Evolutionary conservation across 257 asterid genomes (phyloP).

Genomic region (Lantana camara): DNA sequence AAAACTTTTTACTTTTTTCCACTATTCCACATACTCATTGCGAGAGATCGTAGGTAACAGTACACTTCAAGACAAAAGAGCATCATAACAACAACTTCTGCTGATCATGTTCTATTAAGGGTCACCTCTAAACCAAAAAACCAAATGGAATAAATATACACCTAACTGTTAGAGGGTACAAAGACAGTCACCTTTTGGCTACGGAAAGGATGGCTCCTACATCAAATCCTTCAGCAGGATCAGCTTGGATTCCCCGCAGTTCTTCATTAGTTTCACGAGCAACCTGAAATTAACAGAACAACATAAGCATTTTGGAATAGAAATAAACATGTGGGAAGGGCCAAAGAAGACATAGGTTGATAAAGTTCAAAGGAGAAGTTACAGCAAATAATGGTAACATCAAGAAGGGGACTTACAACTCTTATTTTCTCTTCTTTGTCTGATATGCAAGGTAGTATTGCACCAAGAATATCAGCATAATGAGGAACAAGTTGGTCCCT

Average conservation of each 20-base stretch:
- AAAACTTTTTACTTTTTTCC: not conserved
- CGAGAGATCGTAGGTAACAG: slow-evolving; percentile 3
- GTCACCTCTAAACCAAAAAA: slow-evolving; percentile 10
- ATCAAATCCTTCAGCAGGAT: slow-evolving; percentile 84
- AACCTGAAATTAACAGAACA: slow-evolving; percentile 54
- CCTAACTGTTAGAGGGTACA: slow-evolving; percentile 20
- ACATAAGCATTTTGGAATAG: slow-evolving; percentile 26
- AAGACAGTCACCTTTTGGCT: slow-evolving; percentile 73
- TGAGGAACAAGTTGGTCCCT: slow-evolving; percentile 97
- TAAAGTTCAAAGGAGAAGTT: slow-evolving; percentile 11
- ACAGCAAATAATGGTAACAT: slow-evolving; percentile 15
- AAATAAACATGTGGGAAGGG: slow-evolving; percentile 7
- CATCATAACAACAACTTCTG: slow-evolving; percentile 13
- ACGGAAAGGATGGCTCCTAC: slow-evolving; percentile 87
- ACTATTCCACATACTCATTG: not conserved
- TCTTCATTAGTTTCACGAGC: slow-evolving; percentile 98
- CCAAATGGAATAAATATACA: slow-evolving; percentile 15
- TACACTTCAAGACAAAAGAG: slow-evolving; percentile 1
- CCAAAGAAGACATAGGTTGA: slow-evolving; percentile 12
- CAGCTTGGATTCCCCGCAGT: slow-evolving; percentile 85
- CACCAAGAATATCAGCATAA: slow-evolving; percentile 96
- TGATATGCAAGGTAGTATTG: slow-evolving; percentile 95
- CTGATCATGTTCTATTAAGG: slow-evolving; percentile 11
- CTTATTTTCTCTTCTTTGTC: slow-evolving; percentile 98
- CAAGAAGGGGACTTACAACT: slow-evolving; percentile 62